phyloP scores from a whole-genome alignment of 2,329 filamentous ascomycete genomes.

The Monilinia vaccinii-corymbosi region DNA sequence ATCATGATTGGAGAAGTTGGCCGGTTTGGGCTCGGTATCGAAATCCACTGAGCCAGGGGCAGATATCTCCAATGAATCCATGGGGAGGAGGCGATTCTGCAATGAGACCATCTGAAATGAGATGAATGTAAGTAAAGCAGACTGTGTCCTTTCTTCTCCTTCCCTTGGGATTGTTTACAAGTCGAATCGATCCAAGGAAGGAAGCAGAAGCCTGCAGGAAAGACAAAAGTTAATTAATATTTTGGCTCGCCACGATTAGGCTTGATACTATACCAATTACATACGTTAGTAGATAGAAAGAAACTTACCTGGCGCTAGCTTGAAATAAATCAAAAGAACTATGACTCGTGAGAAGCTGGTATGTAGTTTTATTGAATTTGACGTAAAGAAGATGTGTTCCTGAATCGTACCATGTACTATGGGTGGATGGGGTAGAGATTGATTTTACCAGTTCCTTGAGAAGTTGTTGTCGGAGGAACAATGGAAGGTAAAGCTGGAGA shows the following conservation, averaged over 20 bases:
- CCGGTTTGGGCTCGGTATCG: not conserved
- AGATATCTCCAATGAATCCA: not conserved
- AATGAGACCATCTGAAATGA: not conserved
- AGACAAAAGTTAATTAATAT: not conserved
- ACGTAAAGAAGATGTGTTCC: not conserved
- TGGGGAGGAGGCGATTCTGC: not conserved
- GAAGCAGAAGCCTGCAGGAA: not conserved
- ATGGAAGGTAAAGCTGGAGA: not conserved
- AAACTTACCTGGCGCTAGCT: not conserved
- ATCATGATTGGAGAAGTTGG: not conserved
- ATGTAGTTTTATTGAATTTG: not conserved
- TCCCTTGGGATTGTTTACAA: not conserved
- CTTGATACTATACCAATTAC: not conserved
- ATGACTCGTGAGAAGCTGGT: not conserved
- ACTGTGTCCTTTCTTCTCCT: not conserved
- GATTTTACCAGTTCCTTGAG: not conserved
- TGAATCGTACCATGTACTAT: not conserved
- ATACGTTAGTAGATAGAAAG: not conserved
- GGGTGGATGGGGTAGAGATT: not conserved
- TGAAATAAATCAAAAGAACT: not conserved
- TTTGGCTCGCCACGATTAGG: not conserved
- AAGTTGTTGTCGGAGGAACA: not conserved
- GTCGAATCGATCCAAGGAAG: not conserved
- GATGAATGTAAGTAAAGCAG: not conserved
- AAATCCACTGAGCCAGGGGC: not conserved